Conservation (phyloP, 2,329 filamentous ascomycete species). For the Fusarium virguliforme region DNA sequence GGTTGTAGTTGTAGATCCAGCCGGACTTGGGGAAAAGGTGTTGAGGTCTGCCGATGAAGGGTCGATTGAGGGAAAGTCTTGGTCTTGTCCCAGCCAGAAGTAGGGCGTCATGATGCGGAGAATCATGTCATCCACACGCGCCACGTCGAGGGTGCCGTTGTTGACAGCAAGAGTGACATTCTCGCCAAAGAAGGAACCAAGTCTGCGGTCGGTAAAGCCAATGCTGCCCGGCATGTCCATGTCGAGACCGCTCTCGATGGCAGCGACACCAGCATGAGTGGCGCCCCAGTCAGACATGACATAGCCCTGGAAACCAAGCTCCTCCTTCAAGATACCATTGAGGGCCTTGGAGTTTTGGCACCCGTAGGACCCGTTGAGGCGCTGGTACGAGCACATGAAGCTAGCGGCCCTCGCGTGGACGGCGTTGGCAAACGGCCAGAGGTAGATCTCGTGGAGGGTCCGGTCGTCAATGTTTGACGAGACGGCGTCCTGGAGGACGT, state of each 20-base stretch:
- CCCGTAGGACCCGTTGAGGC: conserved; percentile 85
- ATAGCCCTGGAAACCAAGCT: conserved; percentile 87
- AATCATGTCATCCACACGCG: conserved; percentile 64
- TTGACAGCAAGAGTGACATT: conserved; percentile 65
- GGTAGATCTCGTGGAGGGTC: conserved; percentile 69
- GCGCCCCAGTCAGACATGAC: conserved; percentile 86
- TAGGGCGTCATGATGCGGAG: conserved; percentile 70
- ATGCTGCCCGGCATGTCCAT: conserved; percentile 68
- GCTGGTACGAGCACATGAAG: conserved; percentile 80
- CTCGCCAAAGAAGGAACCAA: conserved; percentile 62
- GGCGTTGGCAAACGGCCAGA: conserved; percentile 57
- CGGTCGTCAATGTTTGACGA: conserved; percentile 70
- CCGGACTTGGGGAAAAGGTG: conserved; percentile 64
- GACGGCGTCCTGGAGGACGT: conserved; percentile 52
- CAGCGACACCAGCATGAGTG: conserved; percentile 78
- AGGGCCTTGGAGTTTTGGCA: conserved; percentile 85
- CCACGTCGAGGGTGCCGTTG: conserved; percentile 62
- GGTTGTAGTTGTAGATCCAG: conserved; percentile 60
- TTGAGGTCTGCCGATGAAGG: conserved; percentile 65
- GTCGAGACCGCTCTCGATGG: conserved; percentile 80
- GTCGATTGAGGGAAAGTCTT: conserved; percentile 62
- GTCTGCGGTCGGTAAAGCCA: conserved; percentile 52
- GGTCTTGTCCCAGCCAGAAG: conserved; percentile 66
- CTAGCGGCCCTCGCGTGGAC: conserved; percentile 54
- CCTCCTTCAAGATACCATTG: conserved; percentile 83